Percentiles rank a stretch among this genome's conserved stretches.
Evolutionary conservation across 2,329 filamentous ascomycete genomes (phyloP).

Genomic region (Celoporthe dispersa): DNA sequence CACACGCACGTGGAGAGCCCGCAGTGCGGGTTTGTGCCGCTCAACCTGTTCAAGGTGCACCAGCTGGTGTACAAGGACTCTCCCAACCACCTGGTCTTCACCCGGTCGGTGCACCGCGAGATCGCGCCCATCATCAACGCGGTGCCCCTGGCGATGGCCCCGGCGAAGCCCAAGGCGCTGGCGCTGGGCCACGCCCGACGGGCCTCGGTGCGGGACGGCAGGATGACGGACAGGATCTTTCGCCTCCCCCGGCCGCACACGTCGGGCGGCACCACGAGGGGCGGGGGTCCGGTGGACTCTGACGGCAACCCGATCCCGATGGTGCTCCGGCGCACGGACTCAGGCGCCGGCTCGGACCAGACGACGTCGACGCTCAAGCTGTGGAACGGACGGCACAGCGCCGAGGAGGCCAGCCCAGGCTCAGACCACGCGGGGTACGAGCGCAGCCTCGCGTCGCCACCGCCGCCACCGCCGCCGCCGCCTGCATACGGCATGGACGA

Average conservation of each 20-base stretch:
- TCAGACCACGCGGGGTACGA: neutral
- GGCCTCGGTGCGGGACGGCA: slow-evolving; percentile 18
- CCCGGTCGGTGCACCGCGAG: slow-evolving; percentile 63
- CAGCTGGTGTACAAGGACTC: slow-evolving; percentile 64
- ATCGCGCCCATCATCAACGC: slow-evolving; percentile 54
- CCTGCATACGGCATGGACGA: slow-evolving; percentile 25
- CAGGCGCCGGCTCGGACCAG: slow-evolving; percentile 35
- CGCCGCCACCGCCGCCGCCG: slow-evolving; percentile 2
- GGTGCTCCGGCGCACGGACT: slow-evolving; percentile 34
- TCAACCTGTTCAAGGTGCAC: slow-evolving; percentile 54
- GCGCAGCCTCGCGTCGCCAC: slow-evolving; percentile 23
- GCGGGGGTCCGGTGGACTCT: slow-evolving; percentile 34
- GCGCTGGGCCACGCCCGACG: slow-evolving; percentile 22
- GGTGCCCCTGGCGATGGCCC: slow-evolving; percentile 31
- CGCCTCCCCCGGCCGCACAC: slow-evolving; percentile 23
- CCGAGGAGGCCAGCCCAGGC: slow-evolving; percentile 24
- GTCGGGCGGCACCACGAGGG: slow-evolving; percentile 13
- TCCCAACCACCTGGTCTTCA: slow-evolving; percentile 62
- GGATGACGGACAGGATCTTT: slow-evolving; percentile 20
- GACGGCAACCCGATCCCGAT: slow-evolving; percentile 39
- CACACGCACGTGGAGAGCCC: slow-evolving; percentile 49
- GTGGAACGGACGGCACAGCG: slow-evolving; percentile 35
- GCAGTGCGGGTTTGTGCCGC: slow-evolving; percentile 52
- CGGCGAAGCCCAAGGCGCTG: slow-evolving; percentile 26
- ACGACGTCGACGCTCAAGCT: slow-evolving; percentile 42